Conservation (phyloP, 1,284 basidiomycete genomes). For the Athelia sp. region DNA sequence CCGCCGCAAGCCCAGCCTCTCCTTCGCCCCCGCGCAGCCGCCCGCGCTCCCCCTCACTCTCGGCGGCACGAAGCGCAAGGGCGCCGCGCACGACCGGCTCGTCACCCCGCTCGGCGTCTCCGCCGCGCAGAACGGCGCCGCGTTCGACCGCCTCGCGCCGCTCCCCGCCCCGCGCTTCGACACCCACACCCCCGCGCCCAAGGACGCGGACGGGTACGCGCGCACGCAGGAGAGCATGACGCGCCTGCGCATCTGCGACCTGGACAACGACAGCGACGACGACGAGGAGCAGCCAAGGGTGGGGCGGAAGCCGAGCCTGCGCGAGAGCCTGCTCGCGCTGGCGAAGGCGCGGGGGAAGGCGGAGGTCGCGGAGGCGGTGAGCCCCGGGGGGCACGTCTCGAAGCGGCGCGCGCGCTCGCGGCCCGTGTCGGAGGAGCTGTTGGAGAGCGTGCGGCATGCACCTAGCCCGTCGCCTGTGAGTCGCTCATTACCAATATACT, state of each 20-base stretch:
- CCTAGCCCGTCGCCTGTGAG: conserved; percentile 31
- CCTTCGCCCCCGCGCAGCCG: conserved; percentile 22
- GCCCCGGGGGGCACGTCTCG: conserved; percentile 65
- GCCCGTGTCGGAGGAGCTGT: conserved; percentile 61
- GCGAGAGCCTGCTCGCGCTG: conserved; percentile 20
- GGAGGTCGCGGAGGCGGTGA: conserved; percentile 64
- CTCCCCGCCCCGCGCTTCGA: conserved; percentile 55
- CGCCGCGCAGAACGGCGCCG: conserved; percentile 27
- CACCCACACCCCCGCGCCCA: conserved; percentile 35
- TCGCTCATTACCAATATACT: conserved; percentile 12
- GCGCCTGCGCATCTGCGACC: conserved; percentile 55
- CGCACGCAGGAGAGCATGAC: conserved; percentile 62
- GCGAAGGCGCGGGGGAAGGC: conserved; percentile 28
- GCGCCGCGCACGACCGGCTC: conserved; percentile 27
- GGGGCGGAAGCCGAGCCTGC: conserved; percentile 2
- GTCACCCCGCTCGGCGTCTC: conserved; percentile 47
- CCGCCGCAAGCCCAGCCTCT: conserved; percentile 22
- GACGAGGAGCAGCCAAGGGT: conserved; percentile 34
- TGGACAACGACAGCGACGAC: conserved; percentile 28
- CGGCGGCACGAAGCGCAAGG: conserved; percentile 63
- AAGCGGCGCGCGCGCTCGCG: conserved; percentile 67
- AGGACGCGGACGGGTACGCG: conserved; percentile 60
- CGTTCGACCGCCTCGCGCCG: conserved; percentile 62
- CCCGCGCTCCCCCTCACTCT: conserved; percentile 13
- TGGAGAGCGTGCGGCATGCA: conserved; percentile 39